Base-by-base conservation (phyloP, 768 basidiomycete species). In the Auriscalpium orientale region DNA sequence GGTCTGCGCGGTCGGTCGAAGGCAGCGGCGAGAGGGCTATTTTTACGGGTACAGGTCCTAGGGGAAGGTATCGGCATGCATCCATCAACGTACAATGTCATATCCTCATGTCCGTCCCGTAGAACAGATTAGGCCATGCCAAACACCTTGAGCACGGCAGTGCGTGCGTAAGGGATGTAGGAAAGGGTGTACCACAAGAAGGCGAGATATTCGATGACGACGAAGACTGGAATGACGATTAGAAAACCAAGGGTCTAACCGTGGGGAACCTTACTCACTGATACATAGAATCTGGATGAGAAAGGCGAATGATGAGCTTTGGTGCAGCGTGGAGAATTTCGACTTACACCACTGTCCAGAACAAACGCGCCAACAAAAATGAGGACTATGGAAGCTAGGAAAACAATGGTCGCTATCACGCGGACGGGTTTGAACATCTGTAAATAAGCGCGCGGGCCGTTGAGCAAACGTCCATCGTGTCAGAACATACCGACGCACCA, bases 351-450 rank as follows among this genome's bases (percentile, higher is more conserved):
- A 65, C 76, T 91, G 34, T 63, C 16, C 18, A 93, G 67, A 16
- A 87, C 89, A 68, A 95, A 95, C 1, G 93, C 94, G 22, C 82
- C 84, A 28, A 97, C 79, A 56, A 95, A 92, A 51, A 93, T 85
- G 59, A 95, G 79, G 9, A 70, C 87, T 58, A 97, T 90, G 15
- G 87, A 84, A 1, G 71, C 87, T 12, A 98, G 67, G 68, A 95
- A 83, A 37, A 94, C 66, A 56, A 93, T 68, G 1, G 91, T 83
- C 2, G 94, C 93, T 18, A 90, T 72, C 7, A 95, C 71, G 51
- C 94, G 91, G 20, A 95, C 81, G 50, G 92, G 89, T 71, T 94
- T 94, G 80, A 95, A 95, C 93, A 95, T 95, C 91, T 93, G 62
- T 7, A 2, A 0, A 8, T 6, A 15, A 13, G 51, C 35, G 54